These are phyloP conservation scores for Hanseniaspora valbyensis DNA, from an alignment of 805 yeast species.

Conservation along the genomic window DNA sequence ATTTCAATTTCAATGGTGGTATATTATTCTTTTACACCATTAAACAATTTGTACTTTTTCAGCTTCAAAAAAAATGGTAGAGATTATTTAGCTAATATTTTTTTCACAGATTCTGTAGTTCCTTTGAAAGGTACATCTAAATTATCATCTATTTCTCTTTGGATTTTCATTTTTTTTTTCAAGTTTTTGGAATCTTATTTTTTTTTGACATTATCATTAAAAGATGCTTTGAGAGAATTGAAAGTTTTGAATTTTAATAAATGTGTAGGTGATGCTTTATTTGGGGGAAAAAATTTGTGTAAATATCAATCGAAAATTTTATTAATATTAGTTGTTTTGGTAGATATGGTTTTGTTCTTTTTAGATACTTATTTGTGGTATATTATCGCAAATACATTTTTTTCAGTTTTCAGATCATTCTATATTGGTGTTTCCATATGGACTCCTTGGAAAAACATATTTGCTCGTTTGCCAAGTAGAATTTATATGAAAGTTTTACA, in stretches of 20 bases:
- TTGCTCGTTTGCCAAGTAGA: conserved; percentile 56
- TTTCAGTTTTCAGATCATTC: conserved; percentile 52
- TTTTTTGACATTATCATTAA: conserved; percentile 50
- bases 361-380: conserved; percentile 73
- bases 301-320: conserved; percentile 39
- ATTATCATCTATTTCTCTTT: conserved; percentile 46
- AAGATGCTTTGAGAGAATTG: conserved; percentile 54
- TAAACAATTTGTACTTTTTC: conserved; percentile 37
- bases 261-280: conserved; percentile 45
- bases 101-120: conserved; percentile 43
- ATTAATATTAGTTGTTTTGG: conserved; percentile 36
- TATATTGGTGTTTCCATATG: conserved; percentile 60
- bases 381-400: conserved; percentile 54
- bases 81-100: conserved; percentile 35
- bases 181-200: conserved; percentile 60
- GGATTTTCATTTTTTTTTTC: conserved; percentile 47
- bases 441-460: conserved; percentile 71
- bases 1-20: conserved; percentile 38
- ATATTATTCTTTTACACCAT: conserved; percentile 44
- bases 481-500: conserved; percentile 48
- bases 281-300: conserved; percentile 32
- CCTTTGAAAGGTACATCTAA: conserved; percentile 37
- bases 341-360: conserved; percentile 52
- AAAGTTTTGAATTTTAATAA: conserved; percentile 36
- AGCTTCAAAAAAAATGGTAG: conserved; percentile 24